Percentiles rank a stretch among this genome's conserved stretches.
Evolutionary conservation across 2,329 filamentous ascomycete species (phyloP).

Genomic region (Penicillium sp.): DNA sequence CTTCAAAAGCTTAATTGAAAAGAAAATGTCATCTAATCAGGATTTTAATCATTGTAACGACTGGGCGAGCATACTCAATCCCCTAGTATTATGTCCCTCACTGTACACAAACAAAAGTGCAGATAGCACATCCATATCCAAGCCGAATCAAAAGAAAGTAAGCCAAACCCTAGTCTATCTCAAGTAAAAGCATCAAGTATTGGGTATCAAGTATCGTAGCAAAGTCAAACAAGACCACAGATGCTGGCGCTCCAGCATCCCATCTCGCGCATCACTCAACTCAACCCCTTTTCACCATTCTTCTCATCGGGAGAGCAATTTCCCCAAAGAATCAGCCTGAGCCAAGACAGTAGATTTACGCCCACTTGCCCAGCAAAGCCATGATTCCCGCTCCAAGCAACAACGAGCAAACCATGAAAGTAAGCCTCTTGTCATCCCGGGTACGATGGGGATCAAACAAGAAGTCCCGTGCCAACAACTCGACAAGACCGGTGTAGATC

Average conservation of each 20-base stretch:
- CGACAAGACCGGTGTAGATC: constrained; percentile 56
- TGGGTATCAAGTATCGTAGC: constrained; percentile 2
- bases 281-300: not conserved
- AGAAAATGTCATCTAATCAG: not conserved
- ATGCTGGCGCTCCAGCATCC: not conserved
- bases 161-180: not conserved
- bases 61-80: not conserved
- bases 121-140: not conserved
- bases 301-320: not conserved
- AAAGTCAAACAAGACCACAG: not conserved
- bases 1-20: not conserved
- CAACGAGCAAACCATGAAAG: constrained; percentile 49
- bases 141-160: not conserved
- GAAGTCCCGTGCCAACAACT: constrained; percentile 56
- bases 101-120: not conserved
- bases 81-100: not conserved
- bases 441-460: constrained; percentile 54
- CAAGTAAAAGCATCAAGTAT: constrained; percentile 38
- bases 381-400: constrained; percentile 51
- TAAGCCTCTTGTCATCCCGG: constrained; percentile 41
- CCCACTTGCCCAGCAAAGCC: constrained; percentile 58
- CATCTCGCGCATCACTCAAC: not conserved
- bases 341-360: constrained; percentile 30
- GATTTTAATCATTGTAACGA: not conserved
- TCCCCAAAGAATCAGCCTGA: too few species aligned